These are phyloP conservation scores for Antrodiella citrinella DNA, from an alignment of 768 basidiomycete species.

Conservation along the genomic window DNA sequence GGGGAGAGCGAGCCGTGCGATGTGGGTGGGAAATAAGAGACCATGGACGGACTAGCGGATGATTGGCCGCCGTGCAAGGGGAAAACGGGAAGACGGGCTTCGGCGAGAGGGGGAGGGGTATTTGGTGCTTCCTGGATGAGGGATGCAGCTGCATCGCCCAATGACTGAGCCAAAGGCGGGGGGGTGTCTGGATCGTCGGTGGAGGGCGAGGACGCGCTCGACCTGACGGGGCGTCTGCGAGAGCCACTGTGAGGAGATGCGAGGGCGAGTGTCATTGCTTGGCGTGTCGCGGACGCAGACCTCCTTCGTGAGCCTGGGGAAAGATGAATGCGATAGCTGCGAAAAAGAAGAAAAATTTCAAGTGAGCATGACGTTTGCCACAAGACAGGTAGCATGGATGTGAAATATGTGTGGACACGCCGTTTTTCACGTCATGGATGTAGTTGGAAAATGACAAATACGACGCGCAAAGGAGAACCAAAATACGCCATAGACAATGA, in stretches of 20 bases:
- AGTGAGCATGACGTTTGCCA: no score
- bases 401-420: no score
- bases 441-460: no score
- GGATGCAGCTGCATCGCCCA: neutral
- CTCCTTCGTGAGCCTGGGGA: constrained; percentile 62
- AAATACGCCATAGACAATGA: no score
- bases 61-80: neutral
- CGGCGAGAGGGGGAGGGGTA: neutral
- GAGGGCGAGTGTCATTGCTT: neutral
- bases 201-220: neutral
- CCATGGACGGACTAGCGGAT: neutral
- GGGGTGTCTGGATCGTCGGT: neutral
- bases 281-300: neutral
- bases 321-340: constrained; percentile 73
- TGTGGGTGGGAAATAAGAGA: neutral
- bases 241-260: no score
- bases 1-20: no score
- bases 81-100: neutral
- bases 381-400: no score
- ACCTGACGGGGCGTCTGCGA: neutral
- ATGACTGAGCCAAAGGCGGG: neutral
- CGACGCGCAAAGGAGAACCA: no score
- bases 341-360: neutral
- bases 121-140: neutral
- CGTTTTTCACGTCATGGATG: no score